Evolutionary conservation across 805 yeast genomes (phyloP).

Genomic region (Kodamaea restingae): DNA sequence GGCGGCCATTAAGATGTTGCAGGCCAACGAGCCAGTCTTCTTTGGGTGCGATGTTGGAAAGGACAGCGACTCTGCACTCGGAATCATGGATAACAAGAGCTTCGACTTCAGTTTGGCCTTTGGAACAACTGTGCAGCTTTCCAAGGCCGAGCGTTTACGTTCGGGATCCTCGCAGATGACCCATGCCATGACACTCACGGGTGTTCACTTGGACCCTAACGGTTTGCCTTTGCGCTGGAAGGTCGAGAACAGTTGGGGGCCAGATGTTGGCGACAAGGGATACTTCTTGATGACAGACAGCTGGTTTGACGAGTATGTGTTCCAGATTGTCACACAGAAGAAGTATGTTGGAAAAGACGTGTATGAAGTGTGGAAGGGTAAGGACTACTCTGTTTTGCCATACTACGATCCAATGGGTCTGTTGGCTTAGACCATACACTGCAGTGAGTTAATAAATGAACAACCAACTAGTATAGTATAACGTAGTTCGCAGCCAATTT

Average conservation of each 20-base stretch:
- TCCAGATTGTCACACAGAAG: constrained; percentile 38
- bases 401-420: constrained; percentile 43
- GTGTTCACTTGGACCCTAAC: constrained; percentile 64
- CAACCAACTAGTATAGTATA: no score
- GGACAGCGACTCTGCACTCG: constrained; percentile 57
- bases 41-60: constrained; percentile 90
- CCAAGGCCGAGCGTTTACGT: constrained; percentile 65
- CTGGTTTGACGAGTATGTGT: constrained; percentile 42
- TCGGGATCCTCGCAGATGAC: constrained; percentile 78
- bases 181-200: constrained; percentile 86
- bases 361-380: constrained; percentile 32
- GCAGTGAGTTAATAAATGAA: no score
- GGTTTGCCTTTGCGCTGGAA: constrained; percentile 42
- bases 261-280: constrained; percentile 38
- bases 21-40: constrained; percentile 74
- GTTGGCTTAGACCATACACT: constrained; percentile 36
- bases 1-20: constrained; percentile 63
- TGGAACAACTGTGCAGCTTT: constrained; percentile 47
- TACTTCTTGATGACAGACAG: constrained; percentile 41
- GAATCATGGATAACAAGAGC: constrained; percentile 67
- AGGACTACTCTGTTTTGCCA: constrained; percentile 32
- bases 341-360: constrained; percentile 34
- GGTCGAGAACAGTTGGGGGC: constrained; percentile 45
- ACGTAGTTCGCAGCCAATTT: no score
- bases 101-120: constrained; percentile 62